These are phyloP conservation scores for Dalbergia cultrata DNA, from an alignment of 306 rosid species.

Conservation along the genomic window DNA sequence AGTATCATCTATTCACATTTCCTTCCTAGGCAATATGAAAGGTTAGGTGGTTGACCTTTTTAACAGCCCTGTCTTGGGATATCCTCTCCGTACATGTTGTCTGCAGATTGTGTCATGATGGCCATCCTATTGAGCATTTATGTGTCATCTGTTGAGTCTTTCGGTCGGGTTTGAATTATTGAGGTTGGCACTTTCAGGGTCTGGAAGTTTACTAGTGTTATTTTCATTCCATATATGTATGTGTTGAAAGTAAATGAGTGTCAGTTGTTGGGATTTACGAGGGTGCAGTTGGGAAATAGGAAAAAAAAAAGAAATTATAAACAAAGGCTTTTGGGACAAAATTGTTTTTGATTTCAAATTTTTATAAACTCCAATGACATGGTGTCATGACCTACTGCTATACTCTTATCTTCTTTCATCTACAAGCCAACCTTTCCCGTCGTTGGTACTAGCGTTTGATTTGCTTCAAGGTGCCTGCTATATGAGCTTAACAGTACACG, in stretches of 20 bases:
- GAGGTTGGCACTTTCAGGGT: conserved; percentile 54
- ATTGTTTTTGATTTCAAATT: conserved; percentile 35
- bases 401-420: not conserved
- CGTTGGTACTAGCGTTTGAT: not conserved
- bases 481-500: no score
- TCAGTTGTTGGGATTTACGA: conserved; percentile 18
- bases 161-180: conserved; percentile 53
- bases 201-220: conserved; percentile 40
- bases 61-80: conserved; percentile 14
- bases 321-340: conserved; percentile 44
- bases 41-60: conserved; percentile 49
- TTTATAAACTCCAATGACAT: conserved; percentile 17
- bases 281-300: conserved; percentile 33
- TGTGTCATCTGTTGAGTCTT: conserved; percentile 48
- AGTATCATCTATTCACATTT: conserved; percentile 38
- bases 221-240: conserved; percentile 41
- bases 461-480: not conserved
- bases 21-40: conserved; percentile 47
- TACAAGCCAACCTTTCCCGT: not conserved
- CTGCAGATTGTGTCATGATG: conserved; percentile 52
- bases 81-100: conserved; percentile 35
- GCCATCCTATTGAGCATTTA: conserved; percentile 44
- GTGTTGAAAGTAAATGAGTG: conserved; percentile 39
- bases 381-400: not conserved
- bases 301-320: not conserved